Evolutionary conservation across 169 alveolate species (phyloP), one percentile per base, ranked within the genome.

Genomic region (Plasmodium vinckei): DNA sequence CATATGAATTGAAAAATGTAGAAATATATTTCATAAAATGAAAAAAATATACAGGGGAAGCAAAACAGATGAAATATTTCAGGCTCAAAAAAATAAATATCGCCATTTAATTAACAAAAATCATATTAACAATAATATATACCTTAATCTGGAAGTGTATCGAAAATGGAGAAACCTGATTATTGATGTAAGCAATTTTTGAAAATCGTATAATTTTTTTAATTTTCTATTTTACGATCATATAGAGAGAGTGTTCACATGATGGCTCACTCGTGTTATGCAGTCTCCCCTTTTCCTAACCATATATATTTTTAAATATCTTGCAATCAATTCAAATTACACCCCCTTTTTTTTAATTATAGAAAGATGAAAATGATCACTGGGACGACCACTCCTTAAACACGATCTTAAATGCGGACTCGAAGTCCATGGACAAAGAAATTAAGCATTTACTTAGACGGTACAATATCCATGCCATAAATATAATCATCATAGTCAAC

Each of bases 51-150:
- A 75, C 33, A 75, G 67, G 75, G 77, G 61, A 75, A 75, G 77
- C 46, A 75, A 75, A 75, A 75, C 88, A 64, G 88, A 75, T 57
- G 88, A 75, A 51, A 75, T 75, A 61, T 75, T 75, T 75, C 73
- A 75, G 46, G 59, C 88, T 19, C 88, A 75, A 27, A 75, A 75
- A 75, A 75, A 75, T 51, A 75, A 63, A 23, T 75, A 75, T 56
- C 71, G 33, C 47, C 88, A 75, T 75, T 23, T 75, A 67, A 75
- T 75, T 63, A 75, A 64, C 77, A 75, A 75, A 75, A 75, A 75
- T 51, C 60, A 75, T 9, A 75, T 75, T 21, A 61, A 75, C 59
- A 75, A 75, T 13, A 75, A 75, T 44, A 63, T 75, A 6, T 75
- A 63, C 33, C 23, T 75, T 19, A 75, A 75, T 33, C 19, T 75